Percentiles rank a stretch among this genome's conserved stretches.
phyloP scores from a whole-genome alignment of 371 early-diverging fungal genomes.

The Conidiobolus incongruus region DNA sequence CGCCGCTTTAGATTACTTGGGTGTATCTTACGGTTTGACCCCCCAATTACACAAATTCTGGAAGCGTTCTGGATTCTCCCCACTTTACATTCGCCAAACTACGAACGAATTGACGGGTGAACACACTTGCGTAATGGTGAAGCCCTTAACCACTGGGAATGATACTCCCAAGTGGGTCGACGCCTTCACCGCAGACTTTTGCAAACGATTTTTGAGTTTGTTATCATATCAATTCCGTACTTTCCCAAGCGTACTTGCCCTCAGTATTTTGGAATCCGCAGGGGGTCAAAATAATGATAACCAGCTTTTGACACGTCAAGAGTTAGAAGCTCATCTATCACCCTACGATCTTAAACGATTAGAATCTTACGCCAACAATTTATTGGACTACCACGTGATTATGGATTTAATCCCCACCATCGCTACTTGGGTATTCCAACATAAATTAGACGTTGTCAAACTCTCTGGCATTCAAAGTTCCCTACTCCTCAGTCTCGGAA shows the following conservation, averaged over 20 bases:
- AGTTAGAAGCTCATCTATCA: conserved; percentile 22
- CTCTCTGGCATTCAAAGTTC: conserved; percentile 75
- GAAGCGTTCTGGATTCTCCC: conserved; percentile 77
- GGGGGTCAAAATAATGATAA: conserved; percentile 9
- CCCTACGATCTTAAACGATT: conserved; percentile 87
- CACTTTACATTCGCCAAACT: conserved; percentile 94
- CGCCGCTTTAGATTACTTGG: conserved; percentile 79
- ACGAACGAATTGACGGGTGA: conserved; percentile 95
- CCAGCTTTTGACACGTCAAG: background rate
- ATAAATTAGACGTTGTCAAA: conserved; percentile 28
- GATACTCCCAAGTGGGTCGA: too few species aligned
- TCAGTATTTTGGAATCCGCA: conserved; percentile 60
- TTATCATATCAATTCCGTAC: conserved; percentile 67
- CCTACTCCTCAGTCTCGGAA: conserved; percentile 64
- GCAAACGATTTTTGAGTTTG: conserved; percentile 62
- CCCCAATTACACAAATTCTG: conserved; percentile 85
- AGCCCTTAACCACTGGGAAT: conserved; percentile 34
- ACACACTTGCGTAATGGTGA: conserved; percentile 91
- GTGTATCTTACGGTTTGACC: conserved; percentile 93
- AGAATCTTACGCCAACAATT: conserved; percentile 78
- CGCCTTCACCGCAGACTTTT: conserved; percentile 62
- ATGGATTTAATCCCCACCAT: conserved; percentile 75
- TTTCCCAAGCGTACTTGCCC: conserved; percentile 62
- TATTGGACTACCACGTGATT: conserved; percentile 92
- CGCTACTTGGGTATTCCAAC: conserved; percentile 51